These are phyloP conservation scores for Aspergillus ochraceus DNA, from an alignment of 2,329 filamentous ascomycete species.

Conservation along the genomic window DNA sequence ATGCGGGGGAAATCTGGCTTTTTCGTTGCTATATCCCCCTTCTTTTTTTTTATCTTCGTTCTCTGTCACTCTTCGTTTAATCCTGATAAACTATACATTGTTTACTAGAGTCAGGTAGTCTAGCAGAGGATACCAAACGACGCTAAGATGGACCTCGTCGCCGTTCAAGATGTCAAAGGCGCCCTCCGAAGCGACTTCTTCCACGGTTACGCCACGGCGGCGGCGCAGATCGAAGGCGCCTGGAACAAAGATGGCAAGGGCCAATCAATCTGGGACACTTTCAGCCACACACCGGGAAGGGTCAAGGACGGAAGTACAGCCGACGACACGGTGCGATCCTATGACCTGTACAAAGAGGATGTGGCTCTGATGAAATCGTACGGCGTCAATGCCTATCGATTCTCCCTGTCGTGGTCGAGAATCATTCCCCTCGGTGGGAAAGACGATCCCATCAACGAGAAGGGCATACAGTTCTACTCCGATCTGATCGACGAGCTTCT, in stretches of 20 bases:
- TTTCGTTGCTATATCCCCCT: neutral
- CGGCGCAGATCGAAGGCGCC: slow-evolving; percentile 71
- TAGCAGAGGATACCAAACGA: slow-evolving; percentile 12
- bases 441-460: slow-evolving; percentile 72
- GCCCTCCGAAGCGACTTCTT: slow-evolving; percentile 29
- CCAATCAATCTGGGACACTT: slow-evolving; percentile 79
- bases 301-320: slow-evolving; percentile 73
- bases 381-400: slow-evolving; percentile 72
- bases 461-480: slow-evolving; percentile 73
- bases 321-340: slow-evolving; percentile 75
- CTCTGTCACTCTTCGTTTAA: neutral
- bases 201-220: slow-evolving; percentile 31
- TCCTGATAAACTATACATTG: neutral
- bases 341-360: slow-evolving; percentile 72
- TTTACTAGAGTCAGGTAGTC: slow-evolving; percentile 7
- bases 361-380: slow-evolving; percentile 71
- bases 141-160: slow-evolving; percentile 23
- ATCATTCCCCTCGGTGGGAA: slow-evolving; percentile 77
- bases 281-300: slow-evolving; percentile 72
- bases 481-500: slow-evolving; percentile 73
- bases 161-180: slow-evolving; percentile 28
- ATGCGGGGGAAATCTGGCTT: neutral
- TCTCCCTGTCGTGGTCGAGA: slow-evolving; percentile 73
- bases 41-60: no score
- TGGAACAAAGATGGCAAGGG: slow-evolving; percentile 70